Base-by-base conservation (phyloP, 768 basidiomycete species). In the Phaffia australis region DNA sequence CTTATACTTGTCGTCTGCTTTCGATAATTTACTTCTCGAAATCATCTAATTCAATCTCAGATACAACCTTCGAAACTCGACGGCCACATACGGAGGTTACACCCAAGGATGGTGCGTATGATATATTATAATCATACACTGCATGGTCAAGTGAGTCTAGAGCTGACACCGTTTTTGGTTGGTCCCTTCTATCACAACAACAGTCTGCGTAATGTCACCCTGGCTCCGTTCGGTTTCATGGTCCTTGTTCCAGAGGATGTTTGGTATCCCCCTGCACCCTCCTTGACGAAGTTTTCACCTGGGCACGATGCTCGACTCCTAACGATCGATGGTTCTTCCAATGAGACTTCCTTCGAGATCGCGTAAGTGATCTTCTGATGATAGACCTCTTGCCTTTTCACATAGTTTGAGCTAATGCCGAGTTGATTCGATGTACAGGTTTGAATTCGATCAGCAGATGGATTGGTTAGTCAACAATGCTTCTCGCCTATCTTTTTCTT, bases 401-500 rank as follows among this genome's bases (percentile, higher is more conserved):
- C 42, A 2, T 15, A 1, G 27, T 1, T 19, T 49, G 3, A 49
- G 15, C 59, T 60, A 42, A 48, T 25, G n/a, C 14, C 50, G 19
- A 19, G 7, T 47, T 51, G 35, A 42, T 35, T 11, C 19, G n/a
- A 27, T 52, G 21, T 19, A 3, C 47, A 65, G 56, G 0, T 80
- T 95, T 69, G 87, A 94, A 77, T 95, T 87, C 77, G 91, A 85
- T 70, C 75, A 79, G 11, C 74, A 71, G 47, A 92, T 95, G 91
- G 79, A 81, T 66, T 94, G 66, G 64, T 65, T 30, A 27, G 64
- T 50, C 42, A 25, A 16, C 46, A 18, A 32, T 9, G 4, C 19
- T 4, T 6, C 48, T 25, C n/a, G 7, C 7, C 42, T 49, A 4
- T 27, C 1, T 47, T 50, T 27, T 1, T 11, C 11, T 42, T 42